Evolutionary conservation across 1,284 basidiomycete species (phyloP).

Genomic region (Inonotus obliquus): DNA sequence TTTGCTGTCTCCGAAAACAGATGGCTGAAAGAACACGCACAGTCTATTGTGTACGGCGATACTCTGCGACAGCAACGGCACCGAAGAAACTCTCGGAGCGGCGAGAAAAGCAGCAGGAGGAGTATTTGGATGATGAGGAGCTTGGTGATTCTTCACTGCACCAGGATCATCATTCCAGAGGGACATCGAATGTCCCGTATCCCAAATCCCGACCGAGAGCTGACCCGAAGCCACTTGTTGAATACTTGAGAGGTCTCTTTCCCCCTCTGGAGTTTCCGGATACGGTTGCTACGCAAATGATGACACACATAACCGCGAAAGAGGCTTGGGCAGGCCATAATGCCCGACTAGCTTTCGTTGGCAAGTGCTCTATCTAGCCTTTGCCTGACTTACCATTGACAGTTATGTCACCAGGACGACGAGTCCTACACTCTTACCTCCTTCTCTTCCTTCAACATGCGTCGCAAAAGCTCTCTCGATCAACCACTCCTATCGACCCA

Average conservation of each 20-base stretch:
- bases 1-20: neutral
- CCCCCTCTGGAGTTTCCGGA: conserved; percentile 61
- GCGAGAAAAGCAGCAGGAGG: neutral
- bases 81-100: neutral
- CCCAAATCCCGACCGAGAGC: conserved; percentile 10
- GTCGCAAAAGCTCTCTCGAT: conserved; percentile 22
- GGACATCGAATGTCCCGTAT: neutral
- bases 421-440: conserved; percentile 68
- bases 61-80: conserved; percentile 9
- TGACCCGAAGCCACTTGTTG: conserved; percentile 32
- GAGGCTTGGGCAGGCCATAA: conserved; percentile 64
- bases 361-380: conserved; percentile 34
- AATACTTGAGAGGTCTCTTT: conserved; percentile 60
- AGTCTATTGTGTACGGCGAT: conserved; percentile 5
- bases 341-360: conserved; percentile 62
- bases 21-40: neutral
- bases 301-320: conserved; percentile 72
- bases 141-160: neutral
- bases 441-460: conserved; percentile 64
- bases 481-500: conserved; percentile 33
- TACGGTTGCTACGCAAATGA: conserved; percentile 62
- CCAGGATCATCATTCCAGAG: neutral
- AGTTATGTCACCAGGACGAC: conserved; percentile 45
- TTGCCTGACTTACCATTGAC: too few species aligned
- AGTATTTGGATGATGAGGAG: conserved; percentile 12